Conservation (phyloP, 495 filamentous ascomycete species). For the Halenospora varia region DNA sequence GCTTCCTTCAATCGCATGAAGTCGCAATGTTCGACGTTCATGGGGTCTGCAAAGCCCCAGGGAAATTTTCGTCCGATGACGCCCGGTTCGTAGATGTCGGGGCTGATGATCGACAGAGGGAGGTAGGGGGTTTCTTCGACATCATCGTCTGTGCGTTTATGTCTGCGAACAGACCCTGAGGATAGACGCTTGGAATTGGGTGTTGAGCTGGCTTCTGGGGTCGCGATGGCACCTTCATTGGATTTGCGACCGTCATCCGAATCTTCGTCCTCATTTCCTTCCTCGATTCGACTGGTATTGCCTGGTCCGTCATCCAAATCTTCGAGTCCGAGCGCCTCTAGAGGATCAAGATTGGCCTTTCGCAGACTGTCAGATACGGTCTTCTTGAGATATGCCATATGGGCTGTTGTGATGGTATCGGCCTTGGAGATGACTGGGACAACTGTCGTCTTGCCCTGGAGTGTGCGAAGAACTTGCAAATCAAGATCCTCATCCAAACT, state of each 20-base stretch:
- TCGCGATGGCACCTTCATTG: conserved; percentile 22
- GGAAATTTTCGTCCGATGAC: conserved; percentile 82
- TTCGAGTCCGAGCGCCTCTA: conserved; percentile 80
- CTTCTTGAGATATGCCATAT: conserved; percentile 91
- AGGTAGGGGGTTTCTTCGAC: conserved; percentile 52
- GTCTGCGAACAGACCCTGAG: conserved; percentile 44
- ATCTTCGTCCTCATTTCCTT: conserved; percentile 23
- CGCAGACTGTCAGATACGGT: conserved; percentile 86
- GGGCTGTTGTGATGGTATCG: conserved; percentile 87
- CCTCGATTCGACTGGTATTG: conserved; percentile 51
- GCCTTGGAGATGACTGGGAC: conserved; percentile 97
- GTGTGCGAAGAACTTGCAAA: conserved; percentile 78
- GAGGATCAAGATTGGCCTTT: conserved; percentile 78
- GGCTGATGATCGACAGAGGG: conserved; percentile 90
- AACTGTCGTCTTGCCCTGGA: conserved; percentile 93
- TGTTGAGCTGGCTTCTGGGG: conserved; percentile 9
- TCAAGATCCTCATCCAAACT: conserved; percentile 87
- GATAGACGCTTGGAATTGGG: conserved; percentile 35
- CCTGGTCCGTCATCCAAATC: conserved; percentile 58
- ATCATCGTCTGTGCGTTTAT: conserved; percentile 25
- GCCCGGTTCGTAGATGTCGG: conserved; percentile 80
- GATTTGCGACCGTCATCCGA: conserved; percentile 29
- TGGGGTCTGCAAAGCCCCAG: conserved; percentile 95
- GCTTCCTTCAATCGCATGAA: conserved; percentile 86
- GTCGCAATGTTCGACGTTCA: conserved; percentile 88